phyloP scores from a whole-genome alignment of 2,329 filamentous ascomycete genomes.

The Penicillium vulpinum region DNA sequence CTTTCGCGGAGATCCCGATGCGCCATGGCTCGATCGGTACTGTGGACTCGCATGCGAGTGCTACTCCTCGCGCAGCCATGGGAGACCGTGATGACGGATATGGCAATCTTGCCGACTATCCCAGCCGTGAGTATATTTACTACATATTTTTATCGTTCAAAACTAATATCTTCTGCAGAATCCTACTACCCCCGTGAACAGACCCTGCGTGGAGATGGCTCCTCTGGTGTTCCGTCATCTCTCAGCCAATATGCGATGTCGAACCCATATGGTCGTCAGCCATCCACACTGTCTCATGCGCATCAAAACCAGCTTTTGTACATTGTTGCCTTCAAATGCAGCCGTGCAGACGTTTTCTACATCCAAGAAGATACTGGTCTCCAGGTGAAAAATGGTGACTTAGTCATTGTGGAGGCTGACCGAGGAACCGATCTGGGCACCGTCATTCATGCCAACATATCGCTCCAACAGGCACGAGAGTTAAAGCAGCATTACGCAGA shows the following conservation, averaged over 20 bases:
- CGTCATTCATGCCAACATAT: constrained; percentile 83
- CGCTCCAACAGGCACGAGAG: constrained; percentile 83
- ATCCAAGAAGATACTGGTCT: constrained; percentile 94
- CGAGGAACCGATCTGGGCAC: constrained; percentile 94
- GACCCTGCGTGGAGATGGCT: constrained; percentile 37
- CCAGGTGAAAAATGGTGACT: constrained; percentile 83
- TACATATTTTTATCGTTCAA: constrained; percentile 25
- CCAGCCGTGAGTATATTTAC: constrained; percentile 37
- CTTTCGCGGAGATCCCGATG: constrained; percentile 53
- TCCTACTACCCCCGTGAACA: constrained; percentile 47
- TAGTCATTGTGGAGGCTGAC: constrained; percentile 97
- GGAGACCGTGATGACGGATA: constrained; percentile 41
- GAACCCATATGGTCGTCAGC: constrained; percentile 40
- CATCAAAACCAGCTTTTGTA: constrained; percentile 55
- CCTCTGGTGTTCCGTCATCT: constrained; percentile 37
- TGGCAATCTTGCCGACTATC: constrained; percentile 38
- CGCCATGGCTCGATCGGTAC: constrained; percentile 46
- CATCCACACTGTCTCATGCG: constrained; percentile 36
- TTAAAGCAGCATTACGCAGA: constrained; percentile 88
- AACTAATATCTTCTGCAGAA: constrained; percentile 43
- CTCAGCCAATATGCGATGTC: constrained; percentile 44
- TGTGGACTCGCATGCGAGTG: constrained; percentile 17
- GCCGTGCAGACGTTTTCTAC: constrained; percentile 92
- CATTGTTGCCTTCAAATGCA: constrained; percentile 95
- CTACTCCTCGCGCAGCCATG: constrained; percentile 36